phyloP scores from a whole-genome alignment of 2,329 filamentous ascomycete genomes.

The Catunica adiposa region DNA sequence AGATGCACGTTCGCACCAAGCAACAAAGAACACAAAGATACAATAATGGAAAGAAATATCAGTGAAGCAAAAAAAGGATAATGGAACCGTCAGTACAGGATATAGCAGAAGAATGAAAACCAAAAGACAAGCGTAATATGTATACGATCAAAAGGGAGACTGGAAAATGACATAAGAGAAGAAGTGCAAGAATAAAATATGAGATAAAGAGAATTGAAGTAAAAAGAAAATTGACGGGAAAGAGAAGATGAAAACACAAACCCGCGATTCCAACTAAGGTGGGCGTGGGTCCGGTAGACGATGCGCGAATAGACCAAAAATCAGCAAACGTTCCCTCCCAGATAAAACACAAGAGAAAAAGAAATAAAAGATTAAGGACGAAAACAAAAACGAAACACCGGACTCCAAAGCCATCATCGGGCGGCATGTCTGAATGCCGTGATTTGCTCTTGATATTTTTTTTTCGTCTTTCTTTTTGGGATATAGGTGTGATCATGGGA shows the following conservation, averaged over 20 bases:
- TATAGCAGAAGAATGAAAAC: neutral
- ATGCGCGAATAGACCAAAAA: conserved; percentile 3
- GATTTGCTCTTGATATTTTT: neutral
- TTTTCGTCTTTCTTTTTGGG: neutral
- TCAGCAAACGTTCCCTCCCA: conserved; percentile 15
- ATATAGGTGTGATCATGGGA: neutral
- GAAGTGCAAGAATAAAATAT: conserved; percentile 15
- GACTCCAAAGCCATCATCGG: conserved; percentile 1
- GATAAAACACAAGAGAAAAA: conserved; percentile 16
- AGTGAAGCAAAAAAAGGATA: neutral
- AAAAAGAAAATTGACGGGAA: neutral
- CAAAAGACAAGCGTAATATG: neutral
- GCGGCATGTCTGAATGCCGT: neutral
- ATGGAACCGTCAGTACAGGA: neutral
- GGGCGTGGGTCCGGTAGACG: neutral
- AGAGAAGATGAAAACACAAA: neutral
- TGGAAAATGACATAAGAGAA: conserved; percentile 12
- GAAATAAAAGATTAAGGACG: neutral
- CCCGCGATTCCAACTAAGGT: no score
- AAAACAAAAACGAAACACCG: conserved; percentile 3
- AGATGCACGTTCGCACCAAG: neutral
- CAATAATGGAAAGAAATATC: neutral
- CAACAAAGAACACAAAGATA: neutral
- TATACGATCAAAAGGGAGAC: neutral
- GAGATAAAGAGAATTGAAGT: neutral